A percentile compares a stretch with the other conserved stretches of the same genome.
Conservation (phyloP, 345 rosid genomes). For the Murraya paniculata region DNA sequence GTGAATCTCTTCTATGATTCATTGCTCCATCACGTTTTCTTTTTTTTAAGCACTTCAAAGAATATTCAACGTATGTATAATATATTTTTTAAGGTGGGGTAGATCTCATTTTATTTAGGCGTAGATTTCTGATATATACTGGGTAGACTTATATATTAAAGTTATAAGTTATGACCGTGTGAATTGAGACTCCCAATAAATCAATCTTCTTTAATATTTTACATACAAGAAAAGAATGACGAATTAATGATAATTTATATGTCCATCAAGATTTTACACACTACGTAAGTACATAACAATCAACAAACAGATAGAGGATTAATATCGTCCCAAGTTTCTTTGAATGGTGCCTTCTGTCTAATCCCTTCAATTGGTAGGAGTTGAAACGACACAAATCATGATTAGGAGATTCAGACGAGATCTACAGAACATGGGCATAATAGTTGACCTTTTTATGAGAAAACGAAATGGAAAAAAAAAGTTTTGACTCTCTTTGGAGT, state of each 20-base stretch:
- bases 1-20: slow-evolving; percentile 9
- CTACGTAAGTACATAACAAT: background rate
- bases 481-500: slow-evolving; percentile 13
- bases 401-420: background rate
- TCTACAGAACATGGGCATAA: background rate
- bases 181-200: too few species aligned
- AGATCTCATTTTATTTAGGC: background rate
- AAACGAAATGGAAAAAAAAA: slow-evolving; percentile 5
- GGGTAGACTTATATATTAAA: too few species aligned
- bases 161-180: too few species aligned
- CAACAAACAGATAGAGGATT: background rate
- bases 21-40: background rate
- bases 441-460: slow-evolving; percentile 1
- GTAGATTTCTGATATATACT: too few species aligned
- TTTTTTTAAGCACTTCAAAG: background rate
- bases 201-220: too few species aligned
- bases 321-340: background rate
- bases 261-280: too few species aligned
- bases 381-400: background rate
- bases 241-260: too few species aligned
- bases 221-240: too few species aligned
- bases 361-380: background rate
- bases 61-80: background rate
- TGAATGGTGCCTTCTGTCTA: background rate
- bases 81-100: too few species aligned